Evolutionary conservation across 2,329 filamentous ascomycete species (phyloP).

Genomic region (Leptographium wingfieldii): DNA sequence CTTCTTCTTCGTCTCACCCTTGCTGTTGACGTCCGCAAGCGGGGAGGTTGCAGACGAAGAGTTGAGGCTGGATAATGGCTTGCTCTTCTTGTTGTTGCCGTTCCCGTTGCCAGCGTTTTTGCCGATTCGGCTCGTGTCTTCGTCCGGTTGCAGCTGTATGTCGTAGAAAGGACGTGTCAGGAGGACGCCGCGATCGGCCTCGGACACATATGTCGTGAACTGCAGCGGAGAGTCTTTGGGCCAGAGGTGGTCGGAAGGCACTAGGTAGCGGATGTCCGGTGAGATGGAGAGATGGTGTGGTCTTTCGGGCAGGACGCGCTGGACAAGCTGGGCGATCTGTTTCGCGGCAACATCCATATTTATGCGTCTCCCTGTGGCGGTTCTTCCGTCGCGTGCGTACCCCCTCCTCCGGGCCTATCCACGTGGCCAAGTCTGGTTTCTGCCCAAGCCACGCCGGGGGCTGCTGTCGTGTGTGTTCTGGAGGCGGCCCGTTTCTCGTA

Average conservation of each 20-base stretch:
- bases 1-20: slow-evolving; percentile 26
- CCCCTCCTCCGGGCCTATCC: slow-evolving; percentile 2
- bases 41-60: slow-evolving; percentile 17
- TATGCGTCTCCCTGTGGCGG: neutral
- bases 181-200: slow-evolving; percentile 45
- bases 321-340: slow-evolving; percentile 13
- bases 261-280: slow-evolving; percentile 33
- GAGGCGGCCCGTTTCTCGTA: neutral
- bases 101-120: neutral
- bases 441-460: neutral
- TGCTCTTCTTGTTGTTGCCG: neutral
- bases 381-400: slow-evolving; percentile 1
- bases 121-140: neutral
- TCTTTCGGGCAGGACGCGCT: slow-evolving; percentile 13
- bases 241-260: slow-evolving; percentile 25
- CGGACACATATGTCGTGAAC: slow-evolving; percentile 44
- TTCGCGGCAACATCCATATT: slow-evolving; percentile 16
- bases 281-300: slow-evolving; percentile 38
- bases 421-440: neutral
- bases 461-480: neutral
- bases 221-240: slow-evolving; percentile 34
- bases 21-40: slow-evolving; percentile 16
- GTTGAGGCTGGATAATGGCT: slow-evolving; percentile 19
- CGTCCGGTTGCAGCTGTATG: slow-evolving; percentile 37
- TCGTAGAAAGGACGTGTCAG: slow-evolving; percentile 45